Conservation (phyloP, 176 grass and related monocot genomes). For the Avena atlantica region DNA sequence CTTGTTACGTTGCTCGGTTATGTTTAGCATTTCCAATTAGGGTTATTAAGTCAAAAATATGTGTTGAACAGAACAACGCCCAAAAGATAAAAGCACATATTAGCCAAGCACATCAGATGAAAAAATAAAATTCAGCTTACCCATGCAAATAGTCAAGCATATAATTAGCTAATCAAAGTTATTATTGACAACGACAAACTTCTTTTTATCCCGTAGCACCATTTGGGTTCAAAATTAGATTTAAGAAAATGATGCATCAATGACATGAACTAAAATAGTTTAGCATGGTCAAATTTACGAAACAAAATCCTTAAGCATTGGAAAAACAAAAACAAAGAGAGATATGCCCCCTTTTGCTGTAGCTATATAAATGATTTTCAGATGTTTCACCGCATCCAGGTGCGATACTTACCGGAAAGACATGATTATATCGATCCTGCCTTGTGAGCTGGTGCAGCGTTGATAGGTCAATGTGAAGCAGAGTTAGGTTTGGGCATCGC, state of each 20-base stretch:
- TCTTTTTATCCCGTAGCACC: too few species aligned
- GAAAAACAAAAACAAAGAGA: neutral
- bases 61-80: neutral
- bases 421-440: neutral
- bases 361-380: neutral
- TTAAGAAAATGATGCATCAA: neutral
- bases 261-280: neutral
- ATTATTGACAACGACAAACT: too few species aligned
- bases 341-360: neutral
- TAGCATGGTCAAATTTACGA: neutral
- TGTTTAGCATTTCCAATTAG: neutral
- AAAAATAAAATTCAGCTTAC: too few species aligned
- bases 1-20: neutral
- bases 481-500: conserved; percentile 27
- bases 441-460: neutral
- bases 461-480: conserved; percentile 28
- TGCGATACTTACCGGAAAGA: conserved; percentile 21
- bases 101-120: neutral
- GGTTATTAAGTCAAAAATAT: neutral
- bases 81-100: neutral
- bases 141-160: too few species aligned
- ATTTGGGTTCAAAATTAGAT: neutral
- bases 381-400: neutral
- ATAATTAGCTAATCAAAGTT: neutral
- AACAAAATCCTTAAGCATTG: neutral